Evolutionary conservation across 1,284 basidiomycete genomes (phyloP).

Genomic region (Leccinum cinnamomeum): DNA sequence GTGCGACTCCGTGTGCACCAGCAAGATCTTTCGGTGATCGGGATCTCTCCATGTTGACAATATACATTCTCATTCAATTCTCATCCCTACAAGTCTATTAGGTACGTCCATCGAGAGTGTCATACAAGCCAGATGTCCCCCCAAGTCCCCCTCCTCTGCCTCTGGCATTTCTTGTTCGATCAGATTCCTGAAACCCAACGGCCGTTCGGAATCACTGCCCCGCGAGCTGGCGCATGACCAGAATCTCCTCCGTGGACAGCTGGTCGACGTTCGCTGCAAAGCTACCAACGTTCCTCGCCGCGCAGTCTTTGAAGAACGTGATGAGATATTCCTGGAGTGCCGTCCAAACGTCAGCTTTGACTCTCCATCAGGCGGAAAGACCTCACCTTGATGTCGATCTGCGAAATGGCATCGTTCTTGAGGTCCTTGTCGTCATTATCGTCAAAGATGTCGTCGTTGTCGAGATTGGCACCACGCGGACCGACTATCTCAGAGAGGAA

Average conservation of each 20-base stretch:
- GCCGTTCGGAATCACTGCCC: conserved; percentile 21
- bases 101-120: not conserved
- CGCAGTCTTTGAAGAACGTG: conserved; percentile 70
- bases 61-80: not conserved
- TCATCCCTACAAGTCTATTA: conserved; percentile 8
- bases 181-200: not conserved
- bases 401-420: conserved; percentile 81
- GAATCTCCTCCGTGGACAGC: conserved; percentile 66
- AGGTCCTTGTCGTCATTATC: conserved; percentile 84
- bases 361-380: not conserved
- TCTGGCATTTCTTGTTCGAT: not conserved
- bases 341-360: not conserved
- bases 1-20: not conserved
- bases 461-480: conserved; percentile 65
- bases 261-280: conserved; percentile 67
- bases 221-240: conserved; percentile 61
- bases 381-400: conserved; percentile 84
- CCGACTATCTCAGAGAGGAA: conserved; percentile 71
- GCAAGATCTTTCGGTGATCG: not conserved
- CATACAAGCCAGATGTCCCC: conserved; percentile 11
- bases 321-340: conserved; percentile 59
- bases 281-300: conserved; percentile 61
- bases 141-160: not conserved
- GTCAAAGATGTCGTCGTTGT: conserved; percentile 69
- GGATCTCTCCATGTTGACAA: not conserved